Percentiles rank a stretch among this genome's conserved stretches.
Conservation (phyloP, 306 rosid species). For the Begonia masoniana region DNA sequence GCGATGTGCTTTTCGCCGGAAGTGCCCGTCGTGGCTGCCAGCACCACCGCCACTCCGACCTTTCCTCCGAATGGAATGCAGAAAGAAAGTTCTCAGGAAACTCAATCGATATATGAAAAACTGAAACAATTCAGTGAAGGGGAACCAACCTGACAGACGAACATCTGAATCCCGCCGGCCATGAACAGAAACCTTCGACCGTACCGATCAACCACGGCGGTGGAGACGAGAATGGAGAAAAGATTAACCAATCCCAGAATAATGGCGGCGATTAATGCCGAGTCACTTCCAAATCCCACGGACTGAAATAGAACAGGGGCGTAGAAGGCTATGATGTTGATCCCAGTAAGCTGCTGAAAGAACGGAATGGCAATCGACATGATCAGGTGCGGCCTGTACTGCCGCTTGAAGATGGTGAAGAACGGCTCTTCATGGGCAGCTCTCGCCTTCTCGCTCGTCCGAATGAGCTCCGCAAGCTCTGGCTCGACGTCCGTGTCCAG, state of each 20-base stretch:
- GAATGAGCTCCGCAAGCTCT: slow-evolving; percentile 22
- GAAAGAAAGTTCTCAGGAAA: too few relatives aligned
- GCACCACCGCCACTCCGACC: slow-evolving; percentile 41
- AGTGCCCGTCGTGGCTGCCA: slow-evolving; percentile 29
- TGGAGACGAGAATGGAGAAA: slow-evolving; percentile 27
- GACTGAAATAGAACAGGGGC: slow-evolving; percentile 60
- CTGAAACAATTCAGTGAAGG: too few relatives aligned
- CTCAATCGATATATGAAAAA: too few relatives aligned
- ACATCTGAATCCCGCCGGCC: slow-evolving; percentile 48
- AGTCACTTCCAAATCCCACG: slow-evolving; percentile 45
- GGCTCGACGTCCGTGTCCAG: neutral
- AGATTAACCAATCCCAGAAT: slow-evolving; percentile 44
- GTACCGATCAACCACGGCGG: slow-evolving; percentile 42
- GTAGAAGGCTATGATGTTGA: slow-evolving; percentile 57
- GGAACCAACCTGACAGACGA: slow-evolving; percentile 27
- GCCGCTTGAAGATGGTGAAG: slow-evolving; percentile 28
- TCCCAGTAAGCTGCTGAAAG: slow-evolving; percentile 55
- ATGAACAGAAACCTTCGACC: slow-evolving; percentile 57
- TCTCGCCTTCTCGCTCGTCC: slow-evolving; percentile 16
- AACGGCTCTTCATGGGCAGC: slow-evolving; percentile 29
- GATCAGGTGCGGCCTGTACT: slow-evolving; percentile 53
- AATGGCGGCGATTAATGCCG: slow-evolving; percentile 38
- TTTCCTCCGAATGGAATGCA: neutral
- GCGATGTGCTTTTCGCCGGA: slow-evolving; percentile 29
- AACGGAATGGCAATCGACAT: slow-evolving; percentile 36